phyloP scores from a whole-genome alignment of 2,329 filamentous ascomycete genomes.

The Botrytis medusae region DNA sequence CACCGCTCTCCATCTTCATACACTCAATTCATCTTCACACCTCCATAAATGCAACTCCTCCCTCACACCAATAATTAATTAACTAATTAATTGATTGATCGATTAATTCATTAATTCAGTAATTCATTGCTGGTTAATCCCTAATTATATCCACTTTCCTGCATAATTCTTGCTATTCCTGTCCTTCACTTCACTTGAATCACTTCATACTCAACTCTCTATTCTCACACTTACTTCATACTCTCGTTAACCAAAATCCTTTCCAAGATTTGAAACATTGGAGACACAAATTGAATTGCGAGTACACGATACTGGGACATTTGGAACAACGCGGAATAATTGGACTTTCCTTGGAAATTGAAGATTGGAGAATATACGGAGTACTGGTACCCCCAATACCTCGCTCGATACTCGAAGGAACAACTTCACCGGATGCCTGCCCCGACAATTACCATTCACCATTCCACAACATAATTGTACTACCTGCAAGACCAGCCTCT shows the following conservation, averaged over 20 bases:
- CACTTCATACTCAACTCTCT: neutral
- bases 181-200: neutral
- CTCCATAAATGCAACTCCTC: neutral
- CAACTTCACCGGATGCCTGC: constrained; percentile 16
- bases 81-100: neutral
- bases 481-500: neutral
- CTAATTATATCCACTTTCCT: constrained; percentile 5
- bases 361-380: neutral
- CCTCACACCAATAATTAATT: neutral
- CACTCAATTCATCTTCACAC: neutral
- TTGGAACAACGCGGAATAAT: neutral
- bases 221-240: neutral
- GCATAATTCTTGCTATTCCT: constrained; percentile 16
- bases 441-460: neutral
- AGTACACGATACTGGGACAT: neutral
- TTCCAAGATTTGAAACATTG: constrained; percentile 17
- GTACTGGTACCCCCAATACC: neutral
- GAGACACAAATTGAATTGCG: constrained; percentile 2
- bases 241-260: neutral
- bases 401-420: constrained; percentile 2
- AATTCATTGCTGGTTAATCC: neutral
- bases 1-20: neutral
- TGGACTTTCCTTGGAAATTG: neutral
- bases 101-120: neutral
- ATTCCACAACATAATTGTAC: constrained; percentile 18